phyloP scores from a whole-genome alignment of 164 flowering plant species.

The Dillenia turbinata region DNA sequence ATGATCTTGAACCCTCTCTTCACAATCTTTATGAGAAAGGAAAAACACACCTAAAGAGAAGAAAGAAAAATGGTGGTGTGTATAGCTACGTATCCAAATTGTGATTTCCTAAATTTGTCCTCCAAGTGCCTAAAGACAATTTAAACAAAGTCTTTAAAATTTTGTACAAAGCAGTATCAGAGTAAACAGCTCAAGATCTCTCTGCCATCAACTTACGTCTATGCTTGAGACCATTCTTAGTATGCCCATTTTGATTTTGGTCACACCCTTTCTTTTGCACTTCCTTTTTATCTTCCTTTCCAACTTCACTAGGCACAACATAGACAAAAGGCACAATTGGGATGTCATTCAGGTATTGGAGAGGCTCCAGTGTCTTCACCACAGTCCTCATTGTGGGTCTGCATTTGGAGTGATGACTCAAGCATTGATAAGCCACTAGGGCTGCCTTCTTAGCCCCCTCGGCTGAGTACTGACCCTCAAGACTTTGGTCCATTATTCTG shows the following conservation, averaged over 20 bases:
- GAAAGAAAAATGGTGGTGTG: no score
- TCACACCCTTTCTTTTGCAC: constrained; percentile 10
- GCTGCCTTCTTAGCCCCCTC: constrained; percentile 69
- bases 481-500: constrained; percentile 60
- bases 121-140: constrained; percentile 9
- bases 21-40: no score
- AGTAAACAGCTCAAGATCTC: constrained; percentile 37
- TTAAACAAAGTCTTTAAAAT: constrained; percentile 17
- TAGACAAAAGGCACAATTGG: constrained; percentile 59
- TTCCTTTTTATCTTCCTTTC: constrained; percentile 2
- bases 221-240: constrained; percentile 18
- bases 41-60: no score
- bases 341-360: constrained; percentile 47
- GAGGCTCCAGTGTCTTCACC: constrained; percentile 56
- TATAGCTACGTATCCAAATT: no score
- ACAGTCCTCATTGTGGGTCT: constrained; percentile 74
- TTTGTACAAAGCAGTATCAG: constrained; percentile 38
- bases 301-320: constrained; percentile 29
- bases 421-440: constrained; percentile 65
- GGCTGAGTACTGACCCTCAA: constrained; percentile 72
- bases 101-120: no score
- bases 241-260: constrained; percentile 1
- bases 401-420: constrained; percentile 54
- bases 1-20: no score
- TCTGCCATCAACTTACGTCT: constrained; percentile 10